These are phyloP conservation scores for Chaetomiaceae sp. DNA, from an alignment of 2,329 filamentous ascomycete species.

Conservation along the genomic window DNA sequence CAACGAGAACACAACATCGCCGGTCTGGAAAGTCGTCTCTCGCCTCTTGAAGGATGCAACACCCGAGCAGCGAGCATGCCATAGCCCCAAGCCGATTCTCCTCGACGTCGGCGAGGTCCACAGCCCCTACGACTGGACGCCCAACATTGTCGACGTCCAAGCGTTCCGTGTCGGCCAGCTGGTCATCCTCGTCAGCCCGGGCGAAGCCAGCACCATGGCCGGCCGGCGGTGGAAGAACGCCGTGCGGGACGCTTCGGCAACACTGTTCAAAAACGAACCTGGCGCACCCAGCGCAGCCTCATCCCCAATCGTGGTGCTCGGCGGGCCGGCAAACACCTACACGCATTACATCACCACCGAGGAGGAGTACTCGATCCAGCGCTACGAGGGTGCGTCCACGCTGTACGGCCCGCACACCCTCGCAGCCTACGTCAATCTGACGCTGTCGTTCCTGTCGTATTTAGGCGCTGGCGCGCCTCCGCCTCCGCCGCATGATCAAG, in stretches of 20 bases:
- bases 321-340: conserved; percentile 87
- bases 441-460: conserved; percentile 65
- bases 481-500: conserved; percentile 33
- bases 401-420: conserved; percentile 80
- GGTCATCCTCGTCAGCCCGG: conserved; percentile 76
- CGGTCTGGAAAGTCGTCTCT: conserved; percentile 75
- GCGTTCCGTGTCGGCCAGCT: conserved; percentile 79
- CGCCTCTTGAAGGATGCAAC: conserved; percentile 67
- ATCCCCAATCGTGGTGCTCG: conserved; percentile 70
- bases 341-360: conserved; percentile 76
- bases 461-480: conserved; percentile 48
- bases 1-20: conserved; percentile 59
- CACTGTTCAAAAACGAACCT: conserved; percentile 40
- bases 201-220: conserved; percentile 89
- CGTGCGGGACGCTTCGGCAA: conserved; percentile 50
- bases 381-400: conserved; percentile 93
- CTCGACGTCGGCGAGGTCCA: conserved; percentile 82
- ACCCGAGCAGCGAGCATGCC: conserved; percentile 67
- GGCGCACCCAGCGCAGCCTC: background rate
- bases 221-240: conserved; percentile 80
- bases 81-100: conserved; percentile 76
- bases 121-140: conserved; percentile 78
- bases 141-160: conserved; percentile 89
- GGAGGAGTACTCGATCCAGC: conserved; percentile 77
- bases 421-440: conserved; percentile 82